phyloP scores from a whole-genome alignment of 106 monocot species.

The Triglochin maritima region DNA sequence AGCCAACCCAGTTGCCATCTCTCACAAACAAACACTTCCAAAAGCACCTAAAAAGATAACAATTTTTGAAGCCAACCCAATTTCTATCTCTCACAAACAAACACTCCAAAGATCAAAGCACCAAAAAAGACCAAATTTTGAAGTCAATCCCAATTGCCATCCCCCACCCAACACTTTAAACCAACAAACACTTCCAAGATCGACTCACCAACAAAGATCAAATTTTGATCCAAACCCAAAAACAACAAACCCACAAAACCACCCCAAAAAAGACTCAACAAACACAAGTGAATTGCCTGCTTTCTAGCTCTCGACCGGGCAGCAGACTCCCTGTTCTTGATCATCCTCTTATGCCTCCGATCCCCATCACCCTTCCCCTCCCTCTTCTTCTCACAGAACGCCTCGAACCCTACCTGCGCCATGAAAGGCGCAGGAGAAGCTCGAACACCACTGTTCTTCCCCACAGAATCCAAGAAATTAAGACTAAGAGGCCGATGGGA shows the following conservation, averaged over 20 bases:
- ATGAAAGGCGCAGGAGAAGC: constrained; percentile 7
- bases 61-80: too few relatives aligned
- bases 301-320: constrained; percentile 70
- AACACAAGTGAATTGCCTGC: constrained; percentile 29
- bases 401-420: constrained; percentile 3
- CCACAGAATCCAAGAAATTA: not conserved
- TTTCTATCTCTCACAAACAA: too few relatives aligned
- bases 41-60: too few relatives aligned
- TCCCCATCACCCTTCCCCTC: constrained; percentile 16
- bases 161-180: too few relatives aligned
- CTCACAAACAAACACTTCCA: too few relatives aligned
- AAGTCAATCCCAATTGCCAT: too few relatives aligned
- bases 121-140: too few relatives aligned
- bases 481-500: not conserved
- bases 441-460: not conserved
- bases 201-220: not conserved
- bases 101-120: too few relatives aligned
- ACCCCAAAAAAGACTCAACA: not conserved
- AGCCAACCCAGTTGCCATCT: too few relatives aligned
- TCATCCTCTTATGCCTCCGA: constrained; percentile 61
- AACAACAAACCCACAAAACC: not conserved
- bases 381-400: constrained; percentile 11
- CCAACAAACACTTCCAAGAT: too few relatives aligned
- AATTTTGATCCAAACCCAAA: not conserved
- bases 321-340: constrained; percentile 81